Percentiles rank a stretch among this genome's conserved stretches.
phyloP scores from a whole-genome alignment of 202 grass and related monocot species.

The Panicum hallii region DNA sequence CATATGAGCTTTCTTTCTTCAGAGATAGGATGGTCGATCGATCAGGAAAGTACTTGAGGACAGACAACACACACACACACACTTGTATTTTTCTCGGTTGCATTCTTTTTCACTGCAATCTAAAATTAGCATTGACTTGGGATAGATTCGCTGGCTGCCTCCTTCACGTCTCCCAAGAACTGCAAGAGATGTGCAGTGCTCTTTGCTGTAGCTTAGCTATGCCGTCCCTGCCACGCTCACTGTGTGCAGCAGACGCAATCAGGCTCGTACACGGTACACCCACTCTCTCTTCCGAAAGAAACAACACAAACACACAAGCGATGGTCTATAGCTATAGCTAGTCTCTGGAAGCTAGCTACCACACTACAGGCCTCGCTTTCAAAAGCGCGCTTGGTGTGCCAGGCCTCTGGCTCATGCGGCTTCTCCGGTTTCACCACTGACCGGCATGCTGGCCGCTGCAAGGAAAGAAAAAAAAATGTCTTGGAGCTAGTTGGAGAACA shows the following conservation, averaged over 20 bases:
- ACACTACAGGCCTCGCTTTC: slow-evolving; percentile 16
- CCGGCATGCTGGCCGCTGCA: neutral
- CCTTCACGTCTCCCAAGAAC: slow-evolving; percentile 42
- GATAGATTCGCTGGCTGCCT: neutral
- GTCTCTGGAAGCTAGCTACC: slow-evolving; percentile 5
- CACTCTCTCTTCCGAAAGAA: slow-evolving; percentile 5
- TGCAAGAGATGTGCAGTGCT: slow-evolving; percentile 39
- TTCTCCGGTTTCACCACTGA: slow-evolving; percentile 46
- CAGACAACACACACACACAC: neutral
- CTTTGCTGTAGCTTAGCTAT: slow-evolving; percentile 45
- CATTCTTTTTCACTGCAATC: neutral
- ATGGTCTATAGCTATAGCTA: neutral
- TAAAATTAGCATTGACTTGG: neutral
- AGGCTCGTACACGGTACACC: slow-evolving; percentile 33
- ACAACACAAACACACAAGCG: slow-evolving; percentile 28
- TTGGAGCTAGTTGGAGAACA: slow-evolving; percentile 28
- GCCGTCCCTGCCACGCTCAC: slow-evolving; percentile 43
- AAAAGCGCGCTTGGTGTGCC: neutral
- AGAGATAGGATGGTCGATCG: slow-evolving; percentile 14
- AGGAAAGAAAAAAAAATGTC: slow-evolving; percentile 3
- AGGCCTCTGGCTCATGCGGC: slow-evolving; percentile 16
- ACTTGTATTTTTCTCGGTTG: slow-evolving; percentile 1
- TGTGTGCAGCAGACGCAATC: slow-evolving; percentile 42
- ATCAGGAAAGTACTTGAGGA: neutral
- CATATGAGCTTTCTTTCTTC: neutral